Percentiles rank a stretch among this genome's conserved stretches.
phyloP scores from a whole-genome alignment of 2,329 filamentous ascomycete species.

The Diaporthe eres region DNA sequence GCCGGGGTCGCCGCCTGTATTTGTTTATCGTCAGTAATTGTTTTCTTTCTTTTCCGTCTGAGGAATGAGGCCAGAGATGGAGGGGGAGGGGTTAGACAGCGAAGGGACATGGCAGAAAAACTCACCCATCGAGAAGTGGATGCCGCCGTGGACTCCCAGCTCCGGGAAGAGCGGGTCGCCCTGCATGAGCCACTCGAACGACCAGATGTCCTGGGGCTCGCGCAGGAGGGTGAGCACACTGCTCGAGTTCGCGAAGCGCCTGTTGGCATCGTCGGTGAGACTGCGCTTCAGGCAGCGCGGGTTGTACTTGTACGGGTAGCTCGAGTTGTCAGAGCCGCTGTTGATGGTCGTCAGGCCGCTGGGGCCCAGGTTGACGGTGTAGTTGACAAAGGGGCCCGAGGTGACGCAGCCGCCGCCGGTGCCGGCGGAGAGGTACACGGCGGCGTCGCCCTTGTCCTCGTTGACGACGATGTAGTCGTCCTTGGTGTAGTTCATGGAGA shows the following conservation, averaged over 20 bases:
- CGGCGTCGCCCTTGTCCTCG: neutral
- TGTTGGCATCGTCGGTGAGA: slow-evolving; percentile 43
- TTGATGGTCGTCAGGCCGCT: slow-evolving; percentile 49
- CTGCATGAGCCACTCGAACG: slow-evolving; percentile 55
- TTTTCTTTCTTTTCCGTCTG: neutral
- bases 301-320: slow-evolving; percentile 52
- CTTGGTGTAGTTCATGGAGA: slow-evolving; percentile 43
- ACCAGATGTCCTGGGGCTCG: slow-evolving; percentile 37
- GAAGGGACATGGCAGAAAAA: neutral
- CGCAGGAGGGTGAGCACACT: slow-evolving; percentile 25
- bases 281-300: slow-evolving; percentile 57
- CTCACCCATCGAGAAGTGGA: slow-evolving; percentile 49
- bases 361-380: slow-evolving; percentile 53
- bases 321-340: slow-evolving; percentile 46
- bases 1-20: slow-evolving; percentile 18
- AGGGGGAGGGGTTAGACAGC: neutral
- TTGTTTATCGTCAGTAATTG: neutral
- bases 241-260: slow-evolving; percentile 23
- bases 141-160: slow-evolving; percentile 50
- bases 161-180: slow-evolving; percentile 17
- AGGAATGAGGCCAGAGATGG: too few species aligned
- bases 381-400: slow-evolving; percentile 60
- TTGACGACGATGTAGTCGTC: slow-evolving; percentile 50
- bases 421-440: slow-evolving; percentile 52
- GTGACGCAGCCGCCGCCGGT: slow-evolving; percentile 66